Evolutionary conservation across 257 asterid species (phyloP).

Genomic region (Forsythia viridissima): DNA sequence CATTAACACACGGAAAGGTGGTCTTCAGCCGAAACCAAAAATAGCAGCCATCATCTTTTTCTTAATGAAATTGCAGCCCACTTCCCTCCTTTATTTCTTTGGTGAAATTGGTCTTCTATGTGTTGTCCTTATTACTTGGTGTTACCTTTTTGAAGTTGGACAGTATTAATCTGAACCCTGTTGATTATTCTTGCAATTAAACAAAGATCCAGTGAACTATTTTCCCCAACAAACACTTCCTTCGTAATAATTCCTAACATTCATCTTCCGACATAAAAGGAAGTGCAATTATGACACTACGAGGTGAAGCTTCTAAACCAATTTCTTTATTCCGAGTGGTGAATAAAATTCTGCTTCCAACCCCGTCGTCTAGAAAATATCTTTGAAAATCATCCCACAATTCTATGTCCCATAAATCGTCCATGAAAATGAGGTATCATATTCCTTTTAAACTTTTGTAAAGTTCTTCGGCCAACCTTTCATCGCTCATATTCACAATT

Average conservation of each 20-base stretch:
- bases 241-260: slow-evolving; percentile 3
- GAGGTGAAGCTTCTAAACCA: background rate
- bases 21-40: no score
- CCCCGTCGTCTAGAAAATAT: background rate
- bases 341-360: slow-evolving; percentile 25
- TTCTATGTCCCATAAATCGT: slow-evolving; percentile 19
- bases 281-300: background rate
- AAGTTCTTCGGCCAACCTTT: background rate
- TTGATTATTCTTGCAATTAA: no score
- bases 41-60: no score
- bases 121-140: no score
- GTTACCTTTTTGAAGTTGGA: no score
- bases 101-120: no score
- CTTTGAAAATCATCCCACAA: slow-evolving; percentile 8
- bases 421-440: slow-evolving; percentile 21
- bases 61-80: no score
- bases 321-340: slow-evolving; percentile 9
- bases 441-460: background rate
- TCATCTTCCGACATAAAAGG: background rate
- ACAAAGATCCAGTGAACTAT: no score
- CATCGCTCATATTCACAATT: background rate
- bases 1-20: no score
- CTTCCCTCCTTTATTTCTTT: no score
- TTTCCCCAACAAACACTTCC: no score
- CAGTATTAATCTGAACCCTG: no score